These are phyloP conservation scores for Acanthochlamys bracteata DNA, from an alignment of 106 monocot genomes.

Conservation along the genomic window DNA sequence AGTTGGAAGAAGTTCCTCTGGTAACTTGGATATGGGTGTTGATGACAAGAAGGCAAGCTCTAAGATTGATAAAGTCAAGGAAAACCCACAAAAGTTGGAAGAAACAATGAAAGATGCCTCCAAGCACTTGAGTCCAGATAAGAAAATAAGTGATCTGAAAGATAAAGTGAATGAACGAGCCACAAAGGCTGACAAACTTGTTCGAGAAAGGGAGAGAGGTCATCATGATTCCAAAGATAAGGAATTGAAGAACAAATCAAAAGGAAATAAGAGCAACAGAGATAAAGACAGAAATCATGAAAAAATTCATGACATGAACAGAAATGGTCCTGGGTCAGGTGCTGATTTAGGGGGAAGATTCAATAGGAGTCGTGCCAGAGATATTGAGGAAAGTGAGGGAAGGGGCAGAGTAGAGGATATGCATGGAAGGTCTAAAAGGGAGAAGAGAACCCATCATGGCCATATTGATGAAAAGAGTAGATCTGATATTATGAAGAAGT, in stretches of 20 bases:
- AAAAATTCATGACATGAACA: constrained; percentile 27
- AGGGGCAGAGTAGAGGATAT: constrained; percentile 31
- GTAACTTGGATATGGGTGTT: neutral
- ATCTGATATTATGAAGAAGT: constrained; percentile 32
- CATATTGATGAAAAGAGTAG: constrained; percentile 26
- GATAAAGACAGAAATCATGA: constrained; percentile 32
- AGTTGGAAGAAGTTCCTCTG: constrained; percentile 8
- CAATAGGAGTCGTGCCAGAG: constrained; percentile 29
- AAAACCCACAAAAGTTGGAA: neutral
- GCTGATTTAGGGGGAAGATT: constrained; percentile 19
- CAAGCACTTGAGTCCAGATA: neutral
- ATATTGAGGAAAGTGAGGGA: constrained; percentile 1
- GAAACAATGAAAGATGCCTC: constrained; percentile 6
- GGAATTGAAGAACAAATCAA: constrained; percentile 22
- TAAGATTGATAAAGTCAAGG: constrained; percentile 5
- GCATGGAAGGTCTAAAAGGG: constrained; percentile 25
- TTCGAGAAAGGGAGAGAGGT: constrained; percentile 8
- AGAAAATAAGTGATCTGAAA: constrained; percentile 9
- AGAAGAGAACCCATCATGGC: constrained; percentile 29
- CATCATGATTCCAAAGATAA: constrained; percentile 15
- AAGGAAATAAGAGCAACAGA: constrained; percentile 19
- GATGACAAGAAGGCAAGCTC: constrained; percentile 3
- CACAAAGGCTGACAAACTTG: constrained; percentile 22
- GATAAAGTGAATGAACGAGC: constrained; percentile 4
- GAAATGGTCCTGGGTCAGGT: constrained; percentile 8